Conservation (phyloP, 2,329 filamentous ascomycete genomes). For the Phyllosticta citriasiana region DNA sequence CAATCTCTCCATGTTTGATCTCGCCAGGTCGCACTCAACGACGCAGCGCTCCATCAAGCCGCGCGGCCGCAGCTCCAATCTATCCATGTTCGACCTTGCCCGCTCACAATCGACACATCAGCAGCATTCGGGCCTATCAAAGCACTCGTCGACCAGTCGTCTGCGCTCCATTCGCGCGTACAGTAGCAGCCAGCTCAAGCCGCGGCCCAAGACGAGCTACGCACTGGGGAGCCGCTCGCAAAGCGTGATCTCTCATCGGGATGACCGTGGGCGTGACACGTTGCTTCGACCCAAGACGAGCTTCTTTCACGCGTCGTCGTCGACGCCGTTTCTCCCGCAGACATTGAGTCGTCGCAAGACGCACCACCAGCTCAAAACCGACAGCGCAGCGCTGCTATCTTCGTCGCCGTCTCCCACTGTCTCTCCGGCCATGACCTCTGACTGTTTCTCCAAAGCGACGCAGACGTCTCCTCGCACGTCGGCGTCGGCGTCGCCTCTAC, state of each 20-base stretch:
- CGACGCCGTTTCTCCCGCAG: background rate
- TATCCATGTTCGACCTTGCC: background rate
- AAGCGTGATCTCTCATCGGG: background rate
- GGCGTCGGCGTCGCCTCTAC: background rate
- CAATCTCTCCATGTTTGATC: background rate
- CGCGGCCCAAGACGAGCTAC: background rate
- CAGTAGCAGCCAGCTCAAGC: background rate
- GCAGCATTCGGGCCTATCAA: background rate
- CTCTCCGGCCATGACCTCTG: background rate
- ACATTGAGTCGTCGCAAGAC: background rate
- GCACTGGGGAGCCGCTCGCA: background rate
- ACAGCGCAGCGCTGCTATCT: background rate
- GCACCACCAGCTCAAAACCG: background rate
- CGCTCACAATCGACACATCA: background rate
- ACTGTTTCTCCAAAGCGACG: background rate
- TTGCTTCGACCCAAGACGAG: background rate
- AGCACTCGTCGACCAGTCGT: background rate
- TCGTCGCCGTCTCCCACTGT: background rate
- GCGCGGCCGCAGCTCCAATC: background rate
- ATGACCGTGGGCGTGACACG: background rate
- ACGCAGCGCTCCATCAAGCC: background rate
- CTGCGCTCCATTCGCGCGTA: background rate
- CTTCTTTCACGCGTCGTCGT: background rate
- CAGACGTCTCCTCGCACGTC: background rate
- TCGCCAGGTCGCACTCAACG: background rate